phyloP scores from a whole-genome alignment of 2,329 filamentous ascomycete genomes.

The Sordariomycetes sp. region DNA sequence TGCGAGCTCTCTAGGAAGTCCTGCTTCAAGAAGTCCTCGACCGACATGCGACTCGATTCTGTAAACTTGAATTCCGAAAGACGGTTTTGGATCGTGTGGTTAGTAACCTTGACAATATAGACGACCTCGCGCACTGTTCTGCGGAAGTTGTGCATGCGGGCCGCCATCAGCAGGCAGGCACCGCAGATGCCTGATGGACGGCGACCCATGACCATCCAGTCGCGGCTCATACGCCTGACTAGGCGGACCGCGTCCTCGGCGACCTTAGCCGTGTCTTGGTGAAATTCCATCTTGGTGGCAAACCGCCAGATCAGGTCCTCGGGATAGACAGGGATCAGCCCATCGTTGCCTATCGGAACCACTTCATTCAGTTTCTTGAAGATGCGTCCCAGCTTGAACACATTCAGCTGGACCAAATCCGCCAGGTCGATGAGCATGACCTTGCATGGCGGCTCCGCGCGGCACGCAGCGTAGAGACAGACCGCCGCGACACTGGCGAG shows the following conservation, averaged over 20 bases:
- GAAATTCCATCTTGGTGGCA: constrained; percentile 86
- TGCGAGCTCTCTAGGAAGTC: constrained; percentile 64
- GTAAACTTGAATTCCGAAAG: constrained; percentile 87
- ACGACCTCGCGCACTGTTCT: constrained; percentile 89
- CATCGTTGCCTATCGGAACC: constrained; percentile 59
- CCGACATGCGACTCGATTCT: constrained; percentile 73
- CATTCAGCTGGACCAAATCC: constrained; percentile 73
- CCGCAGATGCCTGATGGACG: constrained; percentile 91
- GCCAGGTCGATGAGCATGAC: constrained; percentile 95
- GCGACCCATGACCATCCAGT: constrained; percentile 95
- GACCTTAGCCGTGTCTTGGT: constrained; percentile 69
- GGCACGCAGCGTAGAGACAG: constrained; percentile 81
- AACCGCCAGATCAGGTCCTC: constrained; percentile 90
- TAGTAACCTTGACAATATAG: constrained; percentile 96
- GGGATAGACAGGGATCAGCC: constrained; percentile 62
- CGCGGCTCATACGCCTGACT: constrained; percentile 84
- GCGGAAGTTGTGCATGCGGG: constrained; percentile 96
- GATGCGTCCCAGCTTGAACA: constrained; percentile 82
- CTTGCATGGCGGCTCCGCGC: constrained; percentile 68
- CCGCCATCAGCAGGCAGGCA: constrained; percentile 87
- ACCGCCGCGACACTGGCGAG: constrained; percentile 82
- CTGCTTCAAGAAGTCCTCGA: constrained; percentile 72
- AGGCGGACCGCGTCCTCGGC: constrained; percentile 82
- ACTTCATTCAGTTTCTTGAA: constrained; percentile 77
- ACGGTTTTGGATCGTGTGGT: constrained; percentile 84